Percentiles rank a stretch among this genome's conserved stretches.
Evolutionary conservation across 179 eudicot species (phyloP).

Genomic region (Silene vulgaris): DNA sequence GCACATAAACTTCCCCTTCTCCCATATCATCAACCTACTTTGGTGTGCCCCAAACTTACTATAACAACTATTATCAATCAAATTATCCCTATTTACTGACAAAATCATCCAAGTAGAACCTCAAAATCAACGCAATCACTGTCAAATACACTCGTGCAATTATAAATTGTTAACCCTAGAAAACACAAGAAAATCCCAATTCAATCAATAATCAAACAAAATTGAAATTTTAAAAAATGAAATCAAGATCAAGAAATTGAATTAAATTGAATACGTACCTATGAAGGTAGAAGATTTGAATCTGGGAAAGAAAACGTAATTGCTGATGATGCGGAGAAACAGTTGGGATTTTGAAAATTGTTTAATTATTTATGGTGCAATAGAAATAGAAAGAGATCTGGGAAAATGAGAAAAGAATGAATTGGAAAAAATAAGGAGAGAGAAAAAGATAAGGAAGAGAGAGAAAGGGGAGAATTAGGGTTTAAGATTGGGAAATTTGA

Average conservation of each 20-base stretch:
- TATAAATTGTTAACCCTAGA: neutral
- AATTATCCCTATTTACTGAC: conserved; percentile 19
- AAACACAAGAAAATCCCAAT: conserved; percentile 2
- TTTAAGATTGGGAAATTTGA: conserved; percentile 20
- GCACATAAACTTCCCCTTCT: conserved; percentile 44
- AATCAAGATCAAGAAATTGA: neutral
- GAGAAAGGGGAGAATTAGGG: conserved; percentile 26
- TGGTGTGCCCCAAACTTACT: conserved; percentile 12
- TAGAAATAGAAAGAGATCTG: conserved; percentile 30
- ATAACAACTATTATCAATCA: conserved; percentile 5
- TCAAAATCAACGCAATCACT: conserved; percentile 2
- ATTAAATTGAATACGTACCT: neutral
- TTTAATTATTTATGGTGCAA: neutral
- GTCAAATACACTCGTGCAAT: neutral
- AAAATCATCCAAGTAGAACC: conserved; percentile 23
- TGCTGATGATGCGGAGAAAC: conserved; percentile 28
- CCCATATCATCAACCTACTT: conserved; percentile 43
- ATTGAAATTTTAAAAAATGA: neutral
- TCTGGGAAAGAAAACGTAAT: conserved; percentile 12
- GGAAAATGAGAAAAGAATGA: neutral
- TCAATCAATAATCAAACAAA: neutral
- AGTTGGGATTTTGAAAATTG: conserved; percentile 10
- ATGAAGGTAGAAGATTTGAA: neutral
- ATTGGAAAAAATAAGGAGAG: neutral
- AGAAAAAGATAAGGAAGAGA: neutral